phyloP scores from a whole-genome alignment of 2,329 filamentous ascomycete species.

The Cordyceps pruinosa region DNA sequence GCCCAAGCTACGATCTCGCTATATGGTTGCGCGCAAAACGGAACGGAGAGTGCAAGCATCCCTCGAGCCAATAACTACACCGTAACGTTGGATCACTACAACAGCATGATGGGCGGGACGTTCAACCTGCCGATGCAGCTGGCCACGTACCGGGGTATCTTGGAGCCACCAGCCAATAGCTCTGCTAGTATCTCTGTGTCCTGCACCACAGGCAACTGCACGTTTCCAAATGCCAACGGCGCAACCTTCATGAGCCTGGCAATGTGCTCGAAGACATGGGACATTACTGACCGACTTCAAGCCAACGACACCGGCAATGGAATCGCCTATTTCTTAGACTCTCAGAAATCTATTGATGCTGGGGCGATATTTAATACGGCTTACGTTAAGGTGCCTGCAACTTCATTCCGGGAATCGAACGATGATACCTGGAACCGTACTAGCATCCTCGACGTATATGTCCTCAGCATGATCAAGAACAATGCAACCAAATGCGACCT shows the following conservation, averaged over 20 bases:
- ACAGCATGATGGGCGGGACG: background rate
- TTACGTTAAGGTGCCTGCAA: background rate
- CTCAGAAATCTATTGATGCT: background rate
- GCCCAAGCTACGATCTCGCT: conserved; percentile 6
- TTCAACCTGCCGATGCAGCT: background rate
- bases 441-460: background rate
- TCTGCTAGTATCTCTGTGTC: background rate
- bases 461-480: background rate
- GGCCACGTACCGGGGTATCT: background rate
- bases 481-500: background rate
- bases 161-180: background rate
- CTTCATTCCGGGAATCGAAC: background rate
- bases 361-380: background rate
- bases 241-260: background rate
- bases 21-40: background rate
- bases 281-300: background rate
- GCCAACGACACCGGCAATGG: no score
- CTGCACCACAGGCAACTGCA: conserved; percentile 3
- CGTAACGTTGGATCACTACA: background rate
- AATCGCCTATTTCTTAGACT: background rate
- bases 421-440: background rate
- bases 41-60: background rate
- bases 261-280: conserved; percentile 4
- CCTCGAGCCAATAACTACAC: background rate
- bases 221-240: background rate